Evolutionary conservation across 2,329 filamentous ascomycete genomes (phyloP), one percentile per base, ranked within the genome.

Genomic region (Orbilia blumenaviensis): DNA sequence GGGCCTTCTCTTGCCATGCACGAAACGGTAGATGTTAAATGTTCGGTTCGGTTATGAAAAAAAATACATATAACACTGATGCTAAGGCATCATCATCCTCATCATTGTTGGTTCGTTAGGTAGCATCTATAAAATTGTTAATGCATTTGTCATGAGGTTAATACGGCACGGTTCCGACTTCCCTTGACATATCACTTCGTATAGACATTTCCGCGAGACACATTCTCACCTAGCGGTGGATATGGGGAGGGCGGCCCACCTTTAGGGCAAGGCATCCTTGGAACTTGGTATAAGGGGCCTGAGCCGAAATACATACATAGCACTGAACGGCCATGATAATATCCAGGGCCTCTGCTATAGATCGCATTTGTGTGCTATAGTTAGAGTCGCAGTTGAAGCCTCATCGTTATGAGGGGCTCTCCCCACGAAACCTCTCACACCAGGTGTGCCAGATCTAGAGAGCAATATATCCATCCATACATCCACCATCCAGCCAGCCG

Each of bases 271-370:
- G 72, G 72, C 48, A 76, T 52, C 48, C 64, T 38, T 56, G 52
- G 52, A 56, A 56, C 72, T 66, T 68, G 64, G 72, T 60, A 58
- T 63, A 52, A 68, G 58, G 60, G 72, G 72, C 58, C 72, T 64
- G 64, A 76, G 64, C 72, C 72, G 72, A 76, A 69, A 48, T 67
- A 18, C n/a, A n/a, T n/a, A n/a, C n/a, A n/a, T n/a, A n/a, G n/a
- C n/a, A n/a, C 25, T 63, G 52, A 66, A 66, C 58, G 42, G 48
- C 14, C 42, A 50, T n/a, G 10, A 48, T 14, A 48, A 36, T 16
- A 36, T 48, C 44, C 29, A 27, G 44, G 32, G 42, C 56, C 44
- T 36, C 42, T 21, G 27, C 61, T 48, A 64, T 61, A 58, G 34
- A 34, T 52, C 34, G 36, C 34, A 32, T 1, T 3, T 29, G 14